Evolutionary conservation across 495 filamentous ascomycete species (phyloP), one percentile per base, ranked within the genome.

Genomic region (Podospora anserina): DNA sequence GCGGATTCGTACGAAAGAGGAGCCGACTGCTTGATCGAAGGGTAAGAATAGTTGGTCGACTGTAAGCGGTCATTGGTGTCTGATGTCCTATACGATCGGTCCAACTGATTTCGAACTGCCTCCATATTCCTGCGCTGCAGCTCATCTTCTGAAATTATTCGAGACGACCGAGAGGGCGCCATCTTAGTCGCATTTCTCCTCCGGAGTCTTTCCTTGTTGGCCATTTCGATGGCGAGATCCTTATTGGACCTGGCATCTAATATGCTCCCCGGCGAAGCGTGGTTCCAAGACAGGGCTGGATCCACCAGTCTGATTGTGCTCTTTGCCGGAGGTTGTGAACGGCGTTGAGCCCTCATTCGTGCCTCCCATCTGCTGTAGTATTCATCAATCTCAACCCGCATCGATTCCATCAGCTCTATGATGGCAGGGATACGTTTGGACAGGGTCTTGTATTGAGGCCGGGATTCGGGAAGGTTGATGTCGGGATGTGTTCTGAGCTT

Each of bases 141-240:
- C 5, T 82, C 77, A 13, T 81, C 78, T n/a, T 86, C 84, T 19
- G 80, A 78, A 61, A 77, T 74, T 19, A 63, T 65, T 4, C 55
- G 63, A 23, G 68, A 0, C 69, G 62, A 5, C 56, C 20, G 5
- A 56, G 11, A n/a, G 20, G 44, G 74, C 72, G 63, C 11, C 69
- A 49, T 18, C 72, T 66, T 65, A 63, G 69, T 82, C 78, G 87
- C 87, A 89, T 53, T 86, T 83, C 18, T 86, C 87, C 88, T 88
- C 13, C 61, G 15, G 26, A 92, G 28, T 58, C 94, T 87, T 77
- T 96, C 92, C 20, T 84, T 88, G 65, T 88, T 86, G 0, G 92
- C 92, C 49, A 96, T 71, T 69, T 89, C 84, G 5, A 96, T 90
- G 9, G 93, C 93, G 53, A 97, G 83, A 39, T 93, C 88, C 66